Base-by-base conservation (phyloP, 371 early-diverging fungal species). In the Saksenaea vasiformis region DNA sequence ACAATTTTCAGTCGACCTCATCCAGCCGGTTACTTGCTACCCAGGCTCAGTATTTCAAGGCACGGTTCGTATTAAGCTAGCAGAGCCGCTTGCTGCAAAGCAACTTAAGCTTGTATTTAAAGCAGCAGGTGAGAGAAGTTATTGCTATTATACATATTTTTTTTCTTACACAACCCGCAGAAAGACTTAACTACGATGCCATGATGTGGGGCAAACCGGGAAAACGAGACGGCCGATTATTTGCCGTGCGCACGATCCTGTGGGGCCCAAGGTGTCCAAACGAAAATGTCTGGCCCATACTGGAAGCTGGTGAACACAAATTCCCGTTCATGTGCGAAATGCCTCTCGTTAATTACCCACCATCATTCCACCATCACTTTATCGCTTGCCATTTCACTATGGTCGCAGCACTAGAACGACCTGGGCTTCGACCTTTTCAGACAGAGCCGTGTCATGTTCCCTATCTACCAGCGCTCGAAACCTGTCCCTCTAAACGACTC, bases 41-140 rank as follows among this genome's bases (percentile, higher is more conserved):
- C 72, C 72, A 17, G 72, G 72, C 7, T 72, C 72, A 27, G 69
- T 72, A 24, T 66, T 74, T 65, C 71, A 71, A 63, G 74, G 74
- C 17, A 26, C 61, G 15, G 71, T 74, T 1, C 55, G 62, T 31
- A 35, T 74, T 4, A 71, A 65, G 31, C 61, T 74, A 0, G 3
- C 35, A 1, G 67, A 38, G 11, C 60, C 71, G 9, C 64, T 67
- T 36, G 62, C 61, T 28, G 60, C 64, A 2, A 61, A 68, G 14
- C 66, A 59, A 34, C 64, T 74, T 7, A 74, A 74, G 28, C 64
- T 74, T 1, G 65, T 70, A 15, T 74, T 74, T 37, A 74, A 74
- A 65, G 74, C 44, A n/a, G 36, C 53, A 47, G 66, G 66, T 66
- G 51, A 56, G 53, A 11, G 5, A 54, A 37, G 7, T 5, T 14